Base-by-base conservation (phyloP, 169 alveolate species). In the Plasmodium vivax region DNA sequence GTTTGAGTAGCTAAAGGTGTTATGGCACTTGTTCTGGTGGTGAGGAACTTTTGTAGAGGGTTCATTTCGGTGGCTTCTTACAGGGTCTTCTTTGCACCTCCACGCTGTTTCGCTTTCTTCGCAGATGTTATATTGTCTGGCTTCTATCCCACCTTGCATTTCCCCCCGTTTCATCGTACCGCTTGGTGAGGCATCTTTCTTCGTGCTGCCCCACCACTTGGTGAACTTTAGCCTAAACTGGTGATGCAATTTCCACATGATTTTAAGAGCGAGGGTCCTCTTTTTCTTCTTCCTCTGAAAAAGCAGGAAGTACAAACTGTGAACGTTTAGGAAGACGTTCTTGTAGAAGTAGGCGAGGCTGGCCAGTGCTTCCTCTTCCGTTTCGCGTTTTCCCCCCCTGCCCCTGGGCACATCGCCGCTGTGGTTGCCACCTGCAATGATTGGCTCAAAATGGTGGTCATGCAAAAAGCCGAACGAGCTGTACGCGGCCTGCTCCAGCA, bases 221-320 rank as follows among this genome's bases (percentile, higher is more conserved):
- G 81, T 79, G 71, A 87, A 87, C 1, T 54, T 45, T 51, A 87
- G 79, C 34, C 82, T 54, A 56, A 87, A 77, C 45, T 87, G 85
- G 71, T 87, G 85, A 38, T 87, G 82, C 80, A 58, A 14, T 32
- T 79, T 87, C 93, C 93, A 87, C 36, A 87, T 41, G 1, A 87
- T 75, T 87, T 87, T 87, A 34, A 87, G 87, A 9, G 87, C 75
- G 23, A 77, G 68, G 6, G 58, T 87, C 82, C 93, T 36, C 62
- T 51, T 74, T 87, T 87, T 87, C 56, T 87, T 87, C 71, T 87
- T 87, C 81, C 71, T 43, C 38, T 87, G 93, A 77, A 87, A 87
- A 23, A 87, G 79, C 30, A 71, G 45, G 51, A 87, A 87, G 43
- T 87, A 87, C 19, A 79, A n/a, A 54, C 68, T 87, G 34, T 87